Evolutionary conservation across 352 stramenopile species (phyloP), one percentile per base, ranked within the genome.

Genomic region (Paralagenidium karlingii): DNA sequence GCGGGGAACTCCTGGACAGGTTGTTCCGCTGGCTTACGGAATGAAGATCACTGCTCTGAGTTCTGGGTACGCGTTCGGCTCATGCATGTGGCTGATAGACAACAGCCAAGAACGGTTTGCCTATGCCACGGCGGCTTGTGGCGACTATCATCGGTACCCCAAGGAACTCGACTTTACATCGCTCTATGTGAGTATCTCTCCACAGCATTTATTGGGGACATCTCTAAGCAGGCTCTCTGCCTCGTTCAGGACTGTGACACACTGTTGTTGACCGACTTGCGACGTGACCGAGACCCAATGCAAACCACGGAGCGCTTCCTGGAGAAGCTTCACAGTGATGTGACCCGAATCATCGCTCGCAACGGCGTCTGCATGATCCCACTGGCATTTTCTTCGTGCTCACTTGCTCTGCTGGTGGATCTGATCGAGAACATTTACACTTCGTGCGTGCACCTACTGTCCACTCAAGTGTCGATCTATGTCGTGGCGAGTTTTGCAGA

Each of bases 101-200:
- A 67, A 66, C 8, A 61, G 68, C 7, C 84, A 56, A 29, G 76
- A 87, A 10, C 56, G 60, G 20, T 45, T 89, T 31, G 76, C 73
- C 15, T 92, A 92, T 46, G 70, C 88, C 9, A 53, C 70, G 2
- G 65, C 75, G 2, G 70, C 75, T 1, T 89, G 75, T 3, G 77
- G 73, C 19, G 78, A 92, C 40, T 66, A 82, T n/a, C 86, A 86
- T 40, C 70, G 78, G 21, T 76, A 92, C 49, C 74, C 78, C 16
- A 85, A 85, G 36, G 74, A 87, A 26, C 55, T 92, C 15, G 78
- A 92, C 34, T 46, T 92, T 39, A 38, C 74, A 13, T 70, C 70
- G 8, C n/a, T n/a, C n/a, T n/a, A 29, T 49, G 9, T 15, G n/a
- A 25, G 37, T 47, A 13, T 13, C 16, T 39, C 13, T 45, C 26